Base-by-base conservation (phyloP, 495 filamentous ascomycete genomes). In the Monascus purpureus region DNA sequence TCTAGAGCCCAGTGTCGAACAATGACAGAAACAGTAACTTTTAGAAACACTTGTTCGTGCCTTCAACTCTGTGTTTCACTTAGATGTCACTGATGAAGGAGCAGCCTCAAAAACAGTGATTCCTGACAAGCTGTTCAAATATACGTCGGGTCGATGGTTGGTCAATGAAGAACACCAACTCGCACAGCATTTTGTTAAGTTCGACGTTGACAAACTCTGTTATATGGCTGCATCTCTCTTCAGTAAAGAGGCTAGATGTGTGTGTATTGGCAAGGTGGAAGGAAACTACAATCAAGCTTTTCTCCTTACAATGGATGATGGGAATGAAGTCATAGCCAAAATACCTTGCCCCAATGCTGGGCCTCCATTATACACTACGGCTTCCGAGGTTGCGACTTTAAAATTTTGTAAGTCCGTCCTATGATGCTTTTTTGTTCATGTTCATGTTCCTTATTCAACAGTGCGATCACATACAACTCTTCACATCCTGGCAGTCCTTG, bases 351-450 rank as follows among this genome's bases (percentile, higher is more conserved):
- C 50, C 6, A 60, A 59, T 42, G 36, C 52, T 27, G 57, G 57
- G 6, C 28, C 38, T 9, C 37, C 49, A 13, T 39, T 30, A 17
- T 36, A 45, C 29, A 51, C 49, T 1, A 63, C 55, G 6, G 57
- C 55, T 3, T 56, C 52, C 27, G 59, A 63, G 35, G 59, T 63
- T 8, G 55, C 57, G 2, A 60, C 50, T 2, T 42, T 59, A 40
- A 46, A 52, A 17, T 63, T 57, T 33, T 38, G 43, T 50, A 39
- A 28, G 46, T 36, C 12, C 22, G 18, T 29, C 19, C 32, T 34
- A 31, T 12, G 13, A 1, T 6, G 15, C 31, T 29, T 20, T 25
- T 25, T 34, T 27, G 14, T 4, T 4, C 54, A 59, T 61, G 46
- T 55, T 58, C 25, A 55, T 59, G 29, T 46, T 55, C 51, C 35